Percentiles rank a stretch among this genome's conserved stretches.
Evolutionary conservation across 2,329 filamentous ascomycete species (phyloP).

Genomic region (Pleochaeta shiraiana): DNA sequence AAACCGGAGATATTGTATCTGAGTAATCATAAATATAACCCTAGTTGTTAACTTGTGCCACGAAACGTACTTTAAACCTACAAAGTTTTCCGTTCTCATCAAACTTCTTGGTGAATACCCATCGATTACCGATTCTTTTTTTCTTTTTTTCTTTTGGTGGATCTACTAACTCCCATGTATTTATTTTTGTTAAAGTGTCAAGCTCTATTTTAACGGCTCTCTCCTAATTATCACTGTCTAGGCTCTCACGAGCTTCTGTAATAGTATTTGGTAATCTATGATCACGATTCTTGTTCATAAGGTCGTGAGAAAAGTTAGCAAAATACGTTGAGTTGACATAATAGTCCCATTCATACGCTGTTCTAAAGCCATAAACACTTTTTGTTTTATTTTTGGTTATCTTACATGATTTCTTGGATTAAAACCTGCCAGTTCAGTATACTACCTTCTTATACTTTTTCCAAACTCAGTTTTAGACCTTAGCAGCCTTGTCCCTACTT

Average conservation of each 20-base stretch:
- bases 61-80: conserved; percentile 11
- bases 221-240: background rate
- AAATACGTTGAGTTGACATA: background rate
- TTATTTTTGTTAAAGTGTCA: background rate
- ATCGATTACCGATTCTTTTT: background rate
- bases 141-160: background rate
- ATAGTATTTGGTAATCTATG: conserved; percentile 6
- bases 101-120: conserved; percentile 11
- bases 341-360: background rate
- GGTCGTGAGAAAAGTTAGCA: background rate
- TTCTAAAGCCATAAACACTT: background rate
- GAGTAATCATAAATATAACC: conserved; percentile 1
- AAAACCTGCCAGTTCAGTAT: background rate
- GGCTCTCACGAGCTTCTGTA: background rate
- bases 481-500: background rate
- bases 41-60: conserved; percentile 10
- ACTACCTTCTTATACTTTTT: background rate
- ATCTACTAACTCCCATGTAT: background rate
- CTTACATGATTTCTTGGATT: background rate
- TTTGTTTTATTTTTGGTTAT: background rate
- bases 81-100: conserved; percentile 11
- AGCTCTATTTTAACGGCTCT: background rate
- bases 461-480: background rate
- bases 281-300: background rate
- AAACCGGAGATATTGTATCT: background rate